phyloP scores from a whole-genome alignment of 306 rosid species.

The Fragaria iinumae region DNA sequence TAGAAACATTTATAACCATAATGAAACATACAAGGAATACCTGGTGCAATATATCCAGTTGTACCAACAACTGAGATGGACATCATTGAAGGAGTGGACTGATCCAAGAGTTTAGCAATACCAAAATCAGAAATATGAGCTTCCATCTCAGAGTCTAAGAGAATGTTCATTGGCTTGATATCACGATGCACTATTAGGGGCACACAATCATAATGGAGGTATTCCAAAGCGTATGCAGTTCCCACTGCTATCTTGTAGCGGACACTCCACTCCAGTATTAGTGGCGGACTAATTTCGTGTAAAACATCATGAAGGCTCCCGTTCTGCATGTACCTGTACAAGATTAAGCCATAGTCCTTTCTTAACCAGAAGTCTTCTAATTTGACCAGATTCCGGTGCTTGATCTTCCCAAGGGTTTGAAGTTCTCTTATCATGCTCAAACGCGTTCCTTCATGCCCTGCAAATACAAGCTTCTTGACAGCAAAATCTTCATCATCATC shows the following conservation, averaged over 20 bases:
- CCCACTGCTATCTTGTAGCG: slow-evolving; percentile 72
- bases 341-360: slow-evolving; percentile 59
- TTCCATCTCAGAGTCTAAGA: slow-evolving; percentile 77
- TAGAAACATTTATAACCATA: slow-evolving; percentile 10
- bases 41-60: slow-evolving; percentile 85
- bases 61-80: slow-evolving; percentile 59
- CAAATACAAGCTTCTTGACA: slow-evolving; percentile 61
- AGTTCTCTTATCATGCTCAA: slow-evolving; percentile 67
- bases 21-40: slow-evolving; percentile 26
- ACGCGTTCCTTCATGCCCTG: slow-evolving; percentile 41
- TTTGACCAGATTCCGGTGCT: slow-evolving; percentile 73
- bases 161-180: slow-evolving; percentile 79
- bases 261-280: slow-evolving; percentile 53
- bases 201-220: slow-evolving; percentile 79
- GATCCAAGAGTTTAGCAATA: slow-evolving; percentile 75
- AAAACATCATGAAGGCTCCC: slow-evolving; percentile 84
- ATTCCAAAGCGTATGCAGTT: slow-evolving; percentile 68
- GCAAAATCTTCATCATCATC: slow-evolving; percentile 51
- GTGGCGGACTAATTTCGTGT: slow-evolving; percentile 51
- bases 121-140: slow-evolving; percentile 86
- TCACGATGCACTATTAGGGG: slow-evolving; percentile 84
- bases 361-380: slow-evolving; percentile 62
- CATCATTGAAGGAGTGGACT: slow-evolving; percentile 39
- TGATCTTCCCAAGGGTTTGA: slow-evolving; percentile 55
- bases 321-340: slow-evolving; percentile 69